Percentiles rank a stretch among this genome's conserved stretches.
phyloP scores from a whole-genome alignment of 805 yeast species.

The Candida palmyrensis region DNA sequence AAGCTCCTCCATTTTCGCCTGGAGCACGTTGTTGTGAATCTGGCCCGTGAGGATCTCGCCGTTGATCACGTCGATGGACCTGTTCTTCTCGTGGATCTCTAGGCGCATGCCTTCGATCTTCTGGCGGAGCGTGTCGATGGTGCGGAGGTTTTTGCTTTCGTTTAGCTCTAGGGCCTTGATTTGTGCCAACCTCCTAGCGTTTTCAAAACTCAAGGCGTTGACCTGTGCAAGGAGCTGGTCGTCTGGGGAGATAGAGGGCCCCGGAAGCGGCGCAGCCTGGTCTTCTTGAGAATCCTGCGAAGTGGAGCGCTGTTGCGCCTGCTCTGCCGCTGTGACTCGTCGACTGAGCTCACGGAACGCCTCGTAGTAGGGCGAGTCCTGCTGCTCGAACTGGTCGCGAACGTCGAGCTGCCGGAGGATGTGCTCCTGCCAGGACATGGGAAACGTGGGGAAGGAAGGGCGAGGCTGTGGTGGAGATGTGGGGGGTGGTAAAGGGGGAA shows the following conservation, averaged over 20 bases:
- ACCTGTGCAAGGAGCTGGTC: too few species aligned
- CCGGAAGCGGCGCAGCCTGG: too few species aligned
- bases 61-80: slow-evolving; percentile 53
- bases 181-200: slow-evolving; percentile 18
- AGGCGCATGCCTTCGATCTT: slow-evolving; percentile 18
- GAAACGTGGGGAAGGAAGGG: too few species aligned
- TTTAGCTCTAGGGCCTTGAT: slow-evolving; percentile 7
- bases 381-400: slow-evolving; percentile 29
- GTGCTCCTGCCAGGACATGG: slow-evolving; percentile 18
- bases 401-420: slow-evolving; percentile 18
- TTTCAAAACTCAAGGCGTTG: slow-evolving; percentile 19
- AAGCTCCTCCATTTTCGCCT: slow-evolving; percentile 31
- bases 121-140: slow-evolving; percentile 11
- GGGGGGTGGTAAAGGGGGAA: too few species aligned
- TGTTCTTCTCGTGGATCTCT: slow-evolving; percentile 43
- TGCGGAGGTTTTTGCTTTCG: slow-evolving; percentile 13
- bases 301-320: slow-evolving; percentile 4
- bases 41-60: slow-evolving; percentile 61
- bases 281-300: background rate
- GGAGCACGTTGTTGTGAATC: slow-evolving; percentile 52
- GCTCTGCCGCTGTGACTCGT: slow-evolving; percentile 8
- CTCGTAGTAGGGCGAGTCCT: slow-evolving; percentile 23
- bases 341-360: slow-evolving; percentile 29
- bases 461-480: too few species aligned
- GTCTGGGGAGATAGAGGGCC: too few species aligned